Conservation (phyloP, 805 yeast species). For the Cyberlindnera xishuangbannaensis region DNA sequence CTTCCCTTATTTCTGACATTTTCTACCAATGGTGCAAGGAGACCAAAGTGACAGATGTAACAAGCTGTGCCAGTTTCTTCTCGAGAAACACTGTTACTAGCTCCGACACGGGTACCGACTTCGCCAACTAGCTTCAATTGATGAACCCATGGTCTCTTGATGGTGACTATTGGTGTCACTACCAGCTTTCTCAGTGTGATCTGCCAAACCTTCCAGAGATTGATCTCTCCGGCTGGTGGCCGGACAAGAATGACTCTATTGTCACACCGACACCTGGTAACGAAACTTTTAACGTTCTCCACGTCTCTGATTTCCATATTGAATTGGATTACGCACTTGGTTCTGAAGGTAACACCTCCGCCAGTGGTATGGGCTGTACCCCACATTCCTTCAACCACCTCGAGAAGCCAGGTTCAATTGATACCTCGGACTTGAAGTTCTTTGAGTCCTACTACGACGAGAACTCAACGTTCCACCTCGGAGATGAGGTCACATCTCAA, state of each 20-base stretch:
- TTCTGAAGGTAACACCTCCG: constrained; percentile 50
- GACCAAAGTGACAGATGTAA: constrained; percentile 21
- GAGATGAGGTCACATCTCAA: constrained; percentile 28
- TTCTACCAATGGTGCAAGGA: constrained; percentile 40
- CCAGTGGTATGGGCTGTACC: constrained; percentile 51
- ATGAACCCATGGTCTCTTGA: constrained; percentile 50
- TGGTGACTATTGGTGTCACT: constrained; percentile 59
- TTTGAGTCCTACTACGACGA: constrained; percentile 26
- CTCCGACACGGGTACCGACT: constrained; percentile 39
- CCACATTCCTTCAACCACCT: constrained; percentile 25
- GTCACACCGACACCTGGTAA: constrained; percentile 37
- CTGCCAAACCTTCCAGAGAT: constrained; percentile 48
- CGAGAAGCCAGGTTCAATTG: constrained; percentile 12
- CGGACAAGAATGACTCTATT: constrained; percentile 36
- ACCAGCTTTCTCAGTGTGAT: constrained; percentile 41
- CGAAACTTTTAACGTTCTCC: constrained; percentile 54
- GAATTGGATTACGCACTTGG: constrained; percentile 50
- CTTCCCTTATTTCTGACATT: constrained; percentile 36
- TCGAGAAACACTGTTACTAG: constrained; percentile 33
- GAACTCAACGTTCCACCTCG: constrained; percentile 24
- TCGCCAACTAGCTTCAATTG: constrained; percentile 42
- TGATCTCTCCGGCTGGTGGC: constrained; percentile 40
- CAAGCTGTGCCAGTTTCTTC: constrained; percentile 29
- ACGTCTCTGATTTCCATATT: constrained; percentile 61
- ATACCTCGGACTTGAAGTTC: constrained; percentile 23